phyloP scores from a whole-genome alignment of 306 rosid species.

The Rosa rugosa region DNA sequence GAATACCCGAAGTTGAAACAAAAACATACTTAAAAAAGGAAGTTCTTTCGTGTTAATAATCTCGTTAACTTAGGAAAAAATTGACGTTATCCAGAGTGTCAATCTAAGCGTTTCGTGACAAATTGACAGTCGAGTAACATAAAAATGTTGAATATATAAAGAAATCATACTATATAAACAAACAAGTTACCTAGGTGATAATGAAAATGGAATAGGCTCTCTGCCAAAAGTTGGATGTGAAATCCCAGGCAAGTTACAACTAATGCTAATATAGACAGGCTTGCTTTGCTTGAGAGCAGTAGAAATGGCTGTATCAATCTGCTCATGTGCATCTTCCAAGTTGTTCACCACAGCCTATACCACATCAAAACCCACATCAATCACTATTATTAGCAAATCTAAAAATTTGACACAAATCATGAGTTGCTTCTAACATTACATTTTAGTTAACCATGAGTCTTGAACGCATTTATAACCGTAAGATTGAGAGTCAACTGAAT shows the following conservation, averaged over 20 bases:
- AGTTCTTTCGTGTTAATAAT: too few relatives aligned
- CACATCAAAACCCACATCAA: neutral
- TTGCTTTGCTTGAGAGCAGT: slow-evolving; percentile 46
- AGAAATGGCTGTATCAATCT: slow-evolving; percentile 45
- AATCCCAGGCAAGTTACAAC: slow-evolving; percentile 45
- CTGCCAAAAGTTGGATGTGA: slow-evolving; percentile 41
- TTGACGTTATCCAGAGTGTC: too few relatives aligned
- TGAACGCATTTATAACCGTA: neutral
- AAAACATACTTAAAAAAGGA: too few relatives aligned
- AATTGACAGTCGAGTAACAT: neutral
- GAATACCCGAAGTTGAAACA: neutral
- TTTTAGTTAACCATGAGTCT: neutral
- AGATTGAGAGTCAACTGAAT: too few relatives aligned
- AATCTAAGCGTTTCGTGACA: neutral
- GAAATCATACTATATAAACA: neutral
- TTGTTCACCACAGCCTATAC: slow-evolving; percentile 48
- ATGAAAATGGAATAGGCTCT: slow-evolving; percentile 45
- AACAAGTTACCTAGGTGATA: slow-evolving; percentile 39
- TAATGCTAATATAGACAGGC: slow-evolving; percentile 47
- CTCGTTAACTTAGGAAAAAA: too few relatives aligned
- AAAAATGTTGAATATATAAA: neutral
- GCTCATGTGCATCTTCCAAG: slow-evolving; percentile 45
- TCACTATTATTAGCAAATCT: neutral
- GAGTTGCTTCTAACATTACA: neutral
- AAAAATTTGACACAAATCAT: neutral